Conservation (phyloP, 129 eudicot species). For the Ambrosia artemisiifolia region DNA sequence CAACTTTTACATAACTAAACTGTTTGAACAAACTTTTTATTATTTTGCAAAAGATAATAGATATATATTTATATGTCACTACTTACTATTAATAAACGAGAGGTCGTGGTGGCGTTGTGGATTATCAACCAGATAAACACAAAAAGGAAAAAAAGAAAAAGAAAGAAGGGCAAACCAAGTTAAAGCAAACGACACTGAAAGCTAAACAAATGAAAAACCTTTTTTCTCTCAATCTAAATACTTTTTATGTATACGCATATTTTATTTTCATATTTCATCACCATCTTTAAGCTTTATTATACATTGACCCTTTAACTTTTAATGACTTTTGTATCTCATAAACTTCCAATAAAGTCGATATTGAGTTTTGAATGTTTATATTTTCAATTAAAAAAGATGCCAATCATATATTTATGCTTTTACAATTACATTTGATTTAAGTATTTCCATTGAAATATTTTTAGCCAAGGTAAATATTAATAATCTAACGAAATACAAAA, state of each 20-base stretch:
- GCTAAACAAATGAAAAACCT: slow-evolving; percentile 22
- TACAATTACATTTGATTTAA: background rate
- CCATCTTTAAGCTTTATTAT: slow-evolving; percentile 5
- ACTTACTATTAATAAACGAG: too few relatives aligned
- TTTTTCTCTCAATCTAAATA: slow-evolving; percentile 18
- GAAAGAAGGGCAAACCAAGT: background rate
- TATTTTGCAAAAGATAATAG: too few relatives aligned
- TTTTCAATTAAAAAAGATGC: background rate
- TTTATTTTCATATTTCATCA: background rate
- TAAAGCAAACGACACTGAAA: background rate
- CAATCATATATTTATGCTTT: background rate
- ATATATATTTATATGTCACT: too few relatives aligned
- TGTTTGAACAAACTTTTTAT: too few relatives aligned
- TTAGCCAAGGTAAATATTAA: too few relatives aligned
- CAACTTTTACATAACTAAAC: too few relatives aligned
- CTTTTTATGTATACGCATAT: slow-evolving; percentile 10
- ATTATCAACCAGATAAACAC: too few relatives aligned
- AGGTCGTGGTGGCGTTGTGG: too few relatives aligned
- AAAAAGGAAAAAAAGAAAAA: too few relatives aligned
- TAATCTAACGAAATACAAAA: too few relatives aligned
- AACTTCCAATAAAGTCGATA: background rate
- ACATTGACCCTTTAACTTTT: slow-evolving; percentile 7
- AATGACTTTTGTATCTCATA: background rate
- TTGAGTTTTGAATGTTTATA: background rate
- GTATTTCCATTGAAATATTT: too few relatives aligned